Percentiles rank a stretch among this genome's conserved stretches.
phyloP scores from a whole-genome alignment of 768 basidiomycete species.

The Lactarius evosmus region DNA sequence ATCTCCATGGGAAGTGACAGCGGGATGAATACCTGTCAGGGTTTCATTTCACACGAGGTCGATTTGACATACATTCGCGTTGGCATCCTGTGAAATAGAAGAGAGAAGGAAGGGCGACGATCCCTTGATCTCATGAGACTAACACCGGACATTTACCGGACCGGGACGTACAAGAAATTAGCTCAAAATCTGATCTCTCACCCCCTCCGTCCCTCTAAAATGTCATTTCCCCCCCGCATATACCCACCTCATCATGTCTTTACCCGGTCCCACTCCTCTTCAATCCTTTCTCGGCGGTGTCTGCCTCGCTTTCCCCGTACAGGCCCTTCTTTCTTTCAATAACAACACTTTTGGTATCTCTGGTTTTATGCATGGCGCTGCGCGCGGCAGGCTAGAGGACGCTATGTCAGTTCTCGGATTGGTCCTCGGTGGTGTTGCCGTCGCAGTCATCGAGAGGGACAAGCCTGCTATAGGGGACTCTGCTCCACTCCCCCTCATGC shows the following conservation, averaged over 20 bases:
- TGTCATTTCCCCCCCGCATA: constrained; percentile 5
- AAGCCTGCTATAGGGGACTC: constrained; percentile 31
- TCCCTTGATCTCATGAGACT: not conserved
- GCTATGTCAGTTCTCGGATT: constrained; percentile 45
- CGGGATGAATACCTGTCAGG: not conserved
- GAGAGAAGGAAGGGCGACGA: not conserved
- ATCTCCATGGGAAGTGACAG: not conserved
- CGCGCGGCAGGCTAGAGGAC: constrained; percentile 45
- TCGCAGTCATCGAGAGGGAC: constrained; percentile 41
- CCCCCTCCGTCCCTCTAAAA: not conserved
- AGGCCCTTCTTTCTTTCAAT: constrained; percentile 51
- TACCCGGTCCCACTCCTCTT: constrained; percentile 36
- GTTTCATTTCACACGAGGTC: not conserved
- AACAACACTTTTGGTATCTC: constrained; percentile 59
- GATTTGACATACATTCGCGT: not conserved
- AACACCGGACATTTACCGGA: not conserved
- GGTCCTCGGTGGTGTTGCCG: constrained; percentile 45
- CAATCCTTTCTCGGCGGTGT: constrained; percentile 56
- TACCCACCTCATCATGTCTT: constrained; percentile 4
- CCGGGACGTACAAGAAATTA: not conserved
- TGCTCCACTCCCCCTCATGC: constrained; percentile 35
- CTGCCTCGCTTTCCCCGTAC: constrained; percentile 49
- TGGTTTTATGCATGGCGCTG: constrained; percentile 53
- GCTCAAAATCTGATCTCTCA: not conserved
- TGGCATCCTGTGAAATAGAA: constrained; percentile 1